Base-by-base conservation (phyloP, 2,329 filamentous ascomycete genomes). In the Cylindrodendrum hubeiense region DNA sequence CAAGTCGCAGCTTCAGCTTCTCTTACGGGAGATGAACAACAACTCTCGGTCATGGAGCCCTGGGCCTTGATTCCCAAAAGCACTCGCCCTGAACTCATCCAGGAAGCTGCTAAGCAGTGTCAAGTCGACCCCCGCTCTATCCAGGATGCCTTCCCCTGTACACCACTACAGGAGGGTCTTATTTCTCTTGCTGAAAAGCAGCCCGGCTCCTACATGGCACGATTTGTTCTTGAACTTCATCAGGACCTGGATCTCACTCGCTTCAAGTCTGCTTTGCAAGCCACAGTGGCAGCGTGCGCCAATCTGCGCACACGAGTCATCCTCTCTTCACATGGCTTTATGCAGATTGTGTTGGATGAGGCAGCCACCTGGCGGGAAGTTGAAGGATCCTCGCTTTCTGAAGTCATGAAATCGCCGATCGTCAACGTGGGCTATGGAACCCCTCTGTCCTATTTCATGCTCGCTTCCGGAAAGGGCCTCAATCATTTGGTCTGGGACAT, bases 61-160 rank as follows among this genome's bases (percentile, higher is more conserved):
- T 59, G 55, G 46, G 24, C 30, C 17, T 43, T 50, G 46, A 6
- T 51, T 50, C 13, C 55, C 9, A 26, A 26, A 4, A 15, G 6
- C 33, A 41, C 44, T 13, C 24, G 44, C 4, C 15, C 43, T 4
- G 44, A 39, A 34, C 12, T 58, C n/a, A 17, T 3, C 12, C 53
- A 1, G 15, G 13, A 12, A 28, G 33, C 53, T 26, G 10, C 17
- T 4, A 15, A 30, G 15, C n/a, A 24, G 19, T 58, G 17, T 22
- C 15, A 34, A 5, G 37, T 41, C n/a, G 46, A 59, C 24, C 7
- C 24, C 2, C 6, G 43, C 21, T 4, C 39, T 39, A 47, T 56
- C 26, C n/a, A 56, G 12, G 53, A 56, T 17, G 63, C 65, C 3
- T 58, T 37, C 17, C 55, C 55, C 4, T 58, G 55, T 13, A 58